Conservation (phyloP, 306 rosid species). For the Glycine soja region DNA sequence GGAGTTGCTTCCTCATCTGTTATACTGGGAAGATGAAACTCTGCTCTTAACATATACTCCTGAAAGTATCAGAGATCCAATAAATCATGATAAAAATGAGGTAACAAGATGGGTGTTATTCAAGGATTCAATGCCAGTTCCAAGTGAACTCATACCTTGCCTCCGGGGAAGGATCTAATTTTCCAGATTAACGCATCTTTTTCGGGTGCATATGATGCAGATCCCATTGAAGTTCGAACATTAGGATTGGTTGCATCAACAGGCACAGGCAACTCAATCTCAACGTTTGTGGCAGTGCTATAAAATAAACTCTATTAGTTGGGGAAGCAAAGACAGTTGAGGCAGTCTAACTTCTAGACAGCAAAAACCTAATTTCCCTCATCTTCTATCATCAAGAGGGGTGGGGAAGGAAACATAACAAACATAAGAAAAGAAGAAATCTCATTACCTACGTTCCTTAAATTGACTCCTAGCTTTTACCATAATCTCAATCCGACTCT, state of each 20-base stretch:
- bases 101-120: conserved; percentile 22
- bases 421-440: conserved; percentile 20
- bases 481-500: conserved; percentile 91
- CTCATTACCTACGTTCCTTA: conserved; percentile 93
- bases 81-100: not conserved
- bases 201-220: conserved; percentile 98
- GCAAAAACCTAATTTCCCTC: conserved; percentile 17
- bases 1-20: conserved; percentile 82
- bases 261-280: conserved; percentile 91
- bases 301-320: conserved; percentile 49
- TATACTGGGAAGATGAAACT: conserved; percentile 81
- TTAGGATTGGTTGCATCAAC: conserved; percentile 92
- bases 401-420: not conserved
- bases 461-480: conserved; percentile 98
- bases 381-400: conserved; percentile 15
- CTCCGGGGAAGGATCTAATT: conserved; percentile 96
- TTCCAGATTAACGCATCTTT: conserved; percentile 92
- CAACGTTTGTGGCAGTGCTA: conserved; percentile 97
- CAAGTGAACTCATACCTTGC: conserved; percentile 70
- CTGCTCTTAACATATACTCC: conserved; percentile 95
- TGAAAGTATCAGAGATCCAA: conserved; percentile 42
- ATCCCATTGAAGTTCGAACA: conserved; percentile 95
- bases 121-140: conserved; percentile 40
- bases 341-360: conserved; percentile 19
- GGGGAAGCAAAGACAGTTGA: conserved; percentile 35